Evolutionary conservation across 78 protist species (phyloP).

Genomic region (Isochrysis galbana): DNA sequence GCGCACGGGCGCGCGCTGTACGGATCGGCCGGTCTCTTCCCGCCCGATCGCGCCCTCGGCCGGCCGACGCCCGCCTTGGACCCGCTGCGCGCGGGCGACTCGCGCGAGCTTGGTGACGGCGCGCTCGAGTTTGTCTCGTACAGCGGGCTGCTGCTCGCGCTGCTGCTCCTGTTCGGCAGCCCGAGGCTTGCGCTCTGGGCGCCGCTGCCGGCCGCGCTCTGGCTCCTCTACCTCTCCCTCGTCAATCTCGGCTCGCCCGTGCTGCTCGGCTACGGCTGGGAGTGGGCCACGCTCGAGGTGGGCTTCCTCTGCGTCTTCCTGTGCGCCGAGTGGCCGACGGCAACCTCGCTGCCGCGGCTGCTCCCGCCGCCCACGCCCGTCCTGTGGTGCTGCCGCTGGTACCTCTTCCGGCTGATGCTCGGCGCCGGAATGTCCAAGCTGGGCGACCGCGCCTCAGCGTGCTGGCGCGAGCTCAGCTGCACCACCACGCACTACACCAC

Average conservation of each 20-base stretch:
- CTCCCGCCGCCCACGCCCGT: slow-evolving; percentile 38
- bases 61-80: slow-evolving; percentile 37
- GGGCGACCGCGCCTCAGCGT: slow-evolving; percentile 15
- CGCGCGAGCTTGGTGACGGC: no score
- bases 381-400: slow-evolving; percentile 47
- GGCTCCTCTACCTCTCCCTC: slow-evolving; percentile 39
- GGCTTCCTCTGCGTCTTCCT: slow-evolving; percentile 48
- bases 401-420: not conserved
- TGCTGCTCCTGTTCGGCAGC: not conserved
- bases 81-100: not conserved
- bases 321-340: not conserved
- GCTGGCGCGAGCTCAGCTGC: slow-evolving; percentile 51
- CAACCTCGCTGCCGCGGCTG: not conserved
- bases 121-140: slow-evolving; percentile 9
- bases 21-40: slow-evolving; percentile 12
- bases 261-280: slow-evolving; percentile 55
- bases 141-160: slow-evolving; percentile 17
- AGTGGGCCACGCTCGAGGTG: slow-evolving; percentile 50
- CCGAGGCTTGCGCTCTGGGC: not conserved
- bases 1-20: slow-evolving; percentile 31
- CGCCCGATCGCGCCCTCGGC: not conserved
- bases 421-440: slow-evolving; percentile 54
- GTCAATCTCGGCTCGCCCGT: slow-evolving; percentile 35
- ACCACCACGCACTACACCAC: slow-evolving; percentile 53
- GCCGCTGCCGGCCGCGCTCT: slow-evolving; percentile 12